phyloP scores from a whole-genome alignment of 345 rosid species.

The Corchorus capsularis region DNA sequence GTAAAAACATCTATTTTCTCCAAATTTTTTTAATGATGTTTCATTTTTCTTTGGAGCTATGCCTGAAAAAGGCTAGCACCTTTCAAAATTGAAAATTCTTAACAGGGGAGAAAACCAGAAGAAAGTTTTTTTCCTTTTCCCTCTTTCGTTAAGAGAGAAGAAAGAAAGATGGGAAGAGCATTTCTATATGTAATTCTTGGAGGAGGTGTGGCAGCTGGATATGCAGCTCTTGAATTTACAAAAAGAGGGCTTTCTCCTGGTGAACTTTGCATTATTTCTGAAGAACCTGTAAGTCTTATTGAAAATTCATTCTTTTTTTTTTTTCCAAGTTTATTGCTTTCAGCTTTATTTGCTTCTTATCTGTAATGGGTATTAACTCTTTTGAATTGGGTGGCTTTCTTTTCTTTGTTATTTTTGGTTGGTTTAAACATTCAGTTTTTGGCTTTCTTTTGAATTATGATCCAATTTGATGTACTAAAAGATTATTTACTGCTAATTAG shows the following conservation, averaged over 20 bases:
- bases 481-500: neutral
- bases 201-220: slow-evolving; percentile 97
- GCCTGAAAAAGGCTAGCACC: neutral
- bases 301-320: neutral
- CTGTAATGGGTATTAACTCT: slow-evolving; percentile 16
- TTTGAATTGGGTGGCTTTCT: neutral
- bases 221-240: slow-evolving; percentile 95
- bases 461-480: neutral
- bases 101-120: neutral
- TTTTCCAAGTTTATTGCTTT: neutral
- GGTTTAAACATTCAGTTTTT: slow-evolving; percentile 20
- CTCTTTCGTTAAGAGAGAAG: neutral
- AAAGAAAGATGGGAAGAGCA: slow-evolving; percentile 82
- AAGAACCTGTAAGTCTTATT: slow-evolving; percentile 67
- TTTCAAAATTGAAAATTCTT: neutral
- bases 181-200: slow-evolving; percentile 93
- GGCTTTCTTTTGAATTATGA: slow-evolving; percentile 15
- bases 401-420: neutral
- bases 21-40: neutral
- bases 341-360: neutral
- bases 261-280: slow-evolving; percentile 91
- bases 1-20: neutral
- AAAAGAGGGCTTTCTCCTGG: slow-evolving; percentile 73
- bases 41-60: slow-evolving; percentile 1
- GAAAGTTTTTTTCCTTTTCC: neutral